Evolutionary conservation across 208 protist genomes (phyloP), one percentile per base, ranked within the genome.

Genomic region (Leishmania aethiopica): DNA sequence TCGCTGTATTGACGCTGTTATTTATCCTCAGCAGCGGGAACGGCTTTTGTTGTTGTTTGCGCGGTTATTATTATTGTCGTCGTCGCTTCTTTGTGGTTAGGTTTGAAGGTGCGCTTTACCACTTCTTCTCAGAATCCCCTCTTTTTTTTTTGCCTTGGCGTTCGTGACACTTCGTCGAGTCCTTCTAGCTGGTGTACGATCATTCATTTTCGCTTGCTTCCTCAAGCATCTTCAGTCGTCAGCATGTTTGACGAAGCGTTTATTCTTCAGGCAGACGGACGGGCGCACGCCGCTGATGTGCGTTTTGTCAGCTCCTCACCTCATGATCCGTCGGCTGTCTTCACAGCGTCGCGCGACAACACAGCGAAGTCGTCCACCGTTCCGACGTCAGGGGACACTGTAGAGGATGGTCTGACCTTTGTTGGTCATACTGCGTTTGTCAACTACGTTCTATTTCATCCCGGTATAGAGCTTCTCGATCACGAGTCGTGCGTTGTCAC

Each of bases 341-440:
- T 93, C 28, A 90, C 88, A 0, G 87, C 93, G 32, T 94, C 93
- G 25, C 88, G 92, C 19, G 92, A 95, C 75, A 79, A 90, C 59
- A 95, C 86, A 10, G 88, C 91, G 8, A 84, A 87, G 45, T 62
- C 88, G 55, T 84, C 81, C 67, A 81, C 59, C 19, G 57, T 90
- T 6, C 88, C 84, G 0, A 79, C 67, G 0, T 51, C 75, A 13
- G 78, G 77, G 28, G 80, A 82, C 35, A 62, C 40, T 2, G 3
- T 75, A 40, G 77, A 77, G 2, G 84, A 89, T 62, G 75, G 67
- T 22, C 47, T 83, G 59, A 85, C 82, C 19, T 86, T 95, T 62
- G 69, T 88, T 62, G 94, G 92, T 4, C 94, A 97, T 79, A 90
- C 80, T 2, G 92, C 88, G 2, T 97, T 97, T 86, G 94, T 97